phyloP scores from a whole-genome alignment of 257 asterid species.

The Petrea volubilis region DNA sequence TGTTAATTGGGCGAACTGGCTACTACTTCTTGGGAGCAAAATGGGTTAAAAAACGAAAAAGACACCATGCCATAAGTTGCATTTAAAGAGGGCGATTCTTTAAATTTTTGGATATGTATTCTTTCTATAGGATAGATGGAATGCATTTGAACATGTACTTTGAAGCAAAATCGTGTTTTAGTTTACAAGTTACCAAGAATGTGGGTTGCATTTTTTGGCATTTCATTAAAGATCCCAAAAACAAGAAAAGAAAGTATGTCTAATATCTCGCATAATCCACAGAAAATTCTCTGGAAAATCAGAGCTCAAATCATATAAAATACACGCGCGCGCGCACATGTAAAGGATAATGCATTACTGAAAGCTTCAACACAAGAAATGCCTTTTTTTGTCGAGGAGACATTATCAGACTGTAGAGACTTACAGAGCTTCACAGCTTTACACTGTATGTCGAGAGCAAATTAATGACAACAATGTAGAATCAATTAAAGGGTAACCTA shows the following conservation, averaged over 20 bases:
- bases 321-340: too few species aligned
- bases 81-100: not conserved
- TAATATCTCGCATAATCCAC: too few species aligned
- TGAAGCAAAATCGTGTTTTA: too few species aligned
- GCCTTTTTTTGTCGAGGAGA: slow-evolving; percentile 15
- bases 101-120: slow-evolving; percentile 2
- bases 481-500: slow-evolving; percentile 21
- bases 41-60: too few species aligned
- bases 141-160: too few species aligned
- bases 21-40: too few species aligned
- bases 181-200: too few species aligned
- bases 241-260: too few species aligned
- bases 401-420: slow-evolving; percentile 24
- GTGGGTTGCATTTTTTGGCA: too few species aligned
- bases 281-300: not conserved
- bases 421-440: slow-evolving; percentile 38
- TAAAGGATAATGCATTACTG: not conserved
- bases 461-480: slow-evolving; percentile 27
- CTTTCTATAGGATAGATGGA: not conserved
- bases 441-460: slow-evolving; percentile 29
- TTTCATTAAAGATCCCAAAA: too few species aligned
- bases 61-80: not conserved
- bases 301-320: not conserved
- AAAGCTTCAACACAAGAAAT: slow-evolving; percentile 5
- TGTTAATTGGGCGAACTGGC: too few species aligned